Evolutionary conservation across 495 filamentous ascomycete species (phyloP).

Genomic region (Xylaria palmicola): DNA sequence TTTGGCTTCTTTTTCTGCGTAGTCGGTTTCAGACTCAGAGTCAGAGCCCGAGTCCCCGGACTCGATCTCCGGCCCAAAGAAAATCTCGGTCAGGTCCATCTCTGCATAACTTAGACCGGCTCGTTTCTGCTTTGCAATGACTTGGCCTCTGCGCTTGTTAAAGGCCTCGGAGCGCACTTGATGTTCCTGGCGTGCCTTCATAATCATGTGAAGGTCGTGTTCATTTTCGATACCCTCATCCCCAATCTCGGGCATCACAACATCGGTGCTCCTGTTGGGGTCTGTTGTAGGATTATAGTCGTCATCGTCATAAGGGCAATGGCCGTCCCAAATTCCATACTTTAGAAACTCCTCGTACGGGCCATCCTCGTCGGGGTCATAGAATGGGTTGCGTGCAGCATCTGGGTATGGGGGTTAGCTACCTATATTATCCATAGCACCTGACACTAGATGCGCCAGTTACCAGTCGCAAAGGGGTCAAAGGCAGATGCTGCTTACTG

Average conservation of each 20-base stretch:
- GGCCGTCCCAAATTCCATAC: neutral
- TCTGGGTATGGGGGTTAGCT: neutral
- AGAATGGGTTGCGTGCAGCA: neutral
- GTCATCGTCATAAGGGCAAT: constrained; percentile 7
- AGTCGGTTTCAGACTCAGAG: neutral
- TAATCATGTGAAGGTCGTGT: constrained; percentile 7
- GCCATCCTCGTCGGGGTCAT: constrained; percentile 5
- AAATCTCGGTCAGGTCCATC: neutral
- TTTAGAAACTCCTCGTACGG: neutral
- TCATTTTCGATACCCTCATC: constrained; percentile 13
- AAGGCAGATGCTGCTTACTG: neutral
- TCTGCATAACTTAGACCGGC: neutral
- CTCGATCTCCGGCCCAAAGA: neutral
- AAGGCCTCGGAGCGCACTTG: neutral
- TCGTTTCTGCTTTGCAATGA: neutral
- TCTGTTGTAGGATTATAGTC: constrained; percentile 2
- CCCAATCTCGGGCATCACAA: constrained; percentile 12
- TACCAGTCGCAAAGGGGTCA: neutral
- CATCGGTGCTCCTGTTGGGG: neutral
- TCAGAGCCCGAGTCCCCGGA: neutral
- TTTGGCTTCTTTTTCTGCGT: neutral
- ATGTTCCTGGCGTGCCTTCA: constrained; percentile 3
- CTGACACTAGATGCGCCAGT: too few species aligned
- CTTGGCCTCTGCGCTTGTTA: neutral
- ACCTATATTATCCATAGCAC: too few species aligned